Evolutionary conservation across 768 basidiomycete genomes (phyloP), one percentile per base, ranked within the genome.

Genomic region (Stropharia rugosoannulata): DNA sequence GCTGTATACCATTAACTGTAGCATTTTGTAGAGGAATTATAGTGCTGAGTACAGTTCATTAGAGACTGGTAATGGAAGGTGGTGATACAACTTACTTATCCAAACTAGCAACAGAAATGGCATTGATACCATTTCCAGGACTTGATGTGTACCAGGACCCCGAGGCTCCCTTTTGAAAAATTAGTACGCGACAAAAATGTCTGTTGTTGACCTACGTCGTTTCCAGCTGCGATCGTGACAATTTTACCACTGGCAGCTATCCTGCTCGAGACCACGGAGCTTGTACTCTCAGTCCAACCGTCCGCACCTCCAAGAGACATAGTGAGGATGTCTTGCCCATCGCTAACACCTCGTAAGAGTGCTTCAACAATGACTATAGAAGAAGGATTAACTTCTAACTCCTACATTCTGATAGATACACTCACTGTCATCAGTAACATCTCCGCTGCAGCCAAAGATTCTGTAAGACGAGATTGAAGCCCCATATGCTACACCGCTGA

Each of bases 401-500:
- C 29, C 8, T 32, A 5, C 29, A 18, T 6, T 16, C 29, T 15
- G 2, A 35, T 1, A 37, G 35, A 5, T 7, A 37, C 36, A 65
- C 75, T 42, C 60, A 86, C 85, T 68, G 67, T 86, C 77, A 61
- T 83, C 78, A 45, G 72, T 75, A 55, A 80, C 75, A 9, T 56
- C 65, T 0, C 83, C 84, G 2, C 50, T 59, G 64, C 89, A 90
- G 2, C 84, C 82, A 62, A 87, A 88, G 8, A 89, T 73, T 49
- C 84, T 68, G 70, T 85, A 85, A 4, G 77, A 65, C 3, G 71
- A 77, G 37, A 88, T 67, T 2, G 77, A 77, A 0, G 86, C 83
- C 1, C 77, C 75, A 55, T 79, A 86, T 2, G 89, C 87, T 39
- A 87, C 87, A 52, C 89, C 89, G 46, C 81, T 83, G 62, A 89